phyloP scores from a whole-genome alignment of 495 filamentous ascomycete species.

The Tuber borchii region DNA sequence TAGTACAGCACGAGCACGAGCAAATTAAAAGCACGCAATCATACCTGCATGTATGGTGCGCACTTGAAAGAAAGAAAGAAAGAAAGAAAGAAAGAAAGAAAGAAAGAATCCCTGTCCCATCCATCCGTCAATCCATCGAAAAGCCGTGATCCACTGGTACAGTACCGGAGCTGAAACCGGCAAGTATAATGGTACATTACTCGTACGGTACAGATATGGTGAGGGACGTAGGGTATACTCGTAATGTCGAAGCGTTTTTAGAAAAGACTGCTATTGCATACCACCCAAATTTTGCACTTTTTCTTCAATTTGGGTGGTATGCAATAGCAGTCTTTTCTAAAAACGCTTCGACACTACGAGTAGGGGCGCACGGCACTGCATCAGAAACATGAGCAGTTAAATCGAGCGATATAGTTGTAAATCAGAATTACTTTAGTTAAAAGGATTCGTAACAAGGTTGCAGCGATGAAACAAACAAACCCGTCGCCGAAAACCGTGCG shows the following conservation, averaged over 20 bases:
- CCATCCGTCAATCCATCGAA: neutral
- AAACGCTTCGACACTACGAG: too few species aligned
- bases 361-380: neutral
- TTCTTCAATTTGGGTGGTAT: too few species aligned
- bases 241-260: too few species aligned
- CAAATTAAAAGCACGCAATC: neutral
- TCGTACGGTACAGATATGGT: neutral
- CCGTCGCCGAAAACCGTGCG: neutral
- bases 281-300: too few species aligned
- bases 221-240: neutral
- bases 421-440: neutral
- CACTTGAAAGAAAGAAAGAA: too few species aligned
- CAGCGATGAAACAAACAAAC: neutral
- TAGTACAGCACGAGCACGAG: neutral
- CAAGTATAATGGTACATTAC: too few species aligned
- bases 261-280: too few species aligned
- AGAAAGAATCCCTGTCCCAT: neutral
- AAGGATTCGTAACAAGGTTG: neutral
- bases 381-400: neutral
- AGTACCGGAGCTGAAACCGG: neutral
- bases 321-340: too few species aligned
- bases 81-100: too few species aligned
- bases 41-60: too few species aligned
- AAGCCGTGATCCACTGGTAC: neutral
- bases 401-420: neutral